Evolutionary conservation across 495 filamentous ascomycete species (phyloP), one percentile per base, ranked within the genome.

Genomic region (Penicillium lagena): DNA sequence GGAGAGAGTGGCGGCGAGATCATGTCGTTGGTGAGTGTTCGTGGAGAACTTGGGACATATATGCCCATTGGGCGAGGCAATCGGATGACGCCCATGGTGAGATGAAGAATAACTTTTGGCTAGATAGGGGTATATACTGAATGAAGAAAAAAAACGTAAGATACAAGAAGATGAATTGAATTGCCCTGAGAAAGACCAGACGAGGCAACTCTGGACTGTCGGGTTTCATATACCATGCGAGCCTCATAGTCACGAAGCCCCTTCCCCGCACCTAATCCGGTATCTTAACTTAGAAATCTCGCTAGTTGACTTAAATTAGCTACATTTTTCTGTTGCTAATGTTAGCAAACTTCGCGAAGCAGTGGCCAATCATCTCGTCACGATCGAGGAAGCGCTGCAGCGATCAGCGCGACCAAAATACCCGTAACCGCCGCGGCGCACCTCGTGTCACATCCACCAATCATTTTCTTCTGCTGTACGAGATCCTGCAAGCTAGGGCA

Each of bases 1-100:
- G 70, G 60, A 12, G 68, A 66, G n/a, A 71, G 62, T 9, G 70
- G 68, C 14, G 63, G 59, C 6, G 70, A 70, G 49, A 73, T 70
- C 62, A 70, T 71, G 10, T 70, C 65, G 45, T 55, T 56, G 30
- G 64, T 70, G 40, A 71, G 56, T 35, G 53, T 65, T 35, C 61
- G 59, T 28, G 66, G 62, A 12, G 64, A 69, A 37, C 34, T 60
- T 12, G 66, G 63, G 44, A 69, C 60, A 47, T 68, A 67, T 42
- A 71, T 55, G 56, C 63, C 66, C 33, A 56, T 52, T 35, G 69
- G 66, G 39, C 68, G 67, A 50, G 64, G 64, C n/a, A 71, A 51
- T 47, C 67, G 67, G 29, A 72, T 63, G 43, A 59, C 65, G 45
- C 62, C 68, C 68, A 73, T 72, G 47, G 28, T 61, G 52, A 43